Evolutionary conservation across 257 asterid genomes (phyloP).

Genomic region (Avicennia marina): DNA sequence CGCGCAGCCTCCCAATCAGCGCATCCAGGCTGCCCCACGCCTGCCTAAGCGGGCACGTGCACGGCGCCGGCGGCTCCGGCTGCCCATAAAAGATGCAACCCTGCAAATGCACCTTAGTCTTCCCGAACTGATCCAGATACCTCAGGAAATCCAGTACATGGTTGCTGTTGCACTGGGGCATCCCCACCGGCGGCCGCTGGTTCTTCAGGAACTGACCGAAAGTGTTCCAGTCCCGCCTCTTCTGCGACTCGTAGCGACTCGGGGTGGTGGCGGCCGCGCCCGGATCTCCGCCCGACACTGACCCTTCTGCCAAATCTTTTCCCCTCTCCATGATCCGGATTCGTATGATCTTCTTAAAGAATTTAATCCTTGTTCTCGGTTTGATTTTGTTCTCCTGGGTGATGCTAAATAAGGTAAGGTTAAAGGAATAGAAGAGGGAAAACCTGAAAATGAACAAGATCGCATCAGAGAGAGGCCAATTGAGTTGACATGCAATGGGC

Average conservation of each 20-base stretch:
- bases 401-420: slow-evolving; percentile 27
- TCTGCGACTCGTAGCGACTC: slow-evolving; percentile 53
- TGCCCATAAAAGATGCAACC: slow-evolving; percentile 60
- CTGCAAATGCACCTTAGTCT: slow-evolving; percentile 54
- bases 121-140: slow-evolving; percentile 54
- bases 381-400: not conserved
- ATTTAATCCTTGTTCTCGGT: too few species aligned
- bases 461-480: slow-evolving; percentile 31
- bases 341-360: not conserved
- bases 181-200: slow-evolving; percentile 46
- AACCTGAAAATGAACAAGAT: slow-evolving; percentile 21
- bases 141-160: slow-evolving; percentile 49
- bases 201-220: slow-evolving; percentile 53
- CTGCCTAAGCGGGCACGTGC: slow-evolving; percentile 53
- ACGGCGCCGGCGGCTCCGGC: slow-evolving; percentile 58
- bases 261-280: too few species aligned
- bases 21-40: slow-evolving; percentile 68
- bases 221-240: slow-evolving; percentile 59
- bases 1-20: slow-evolving; percentile 50
- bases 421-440: slow-evolving; percentile 26
- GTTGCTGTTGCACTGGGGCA: slow-evolving; percentile 45
- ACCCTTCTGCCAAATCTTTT: slow-evolving; percentile 39
- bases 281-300: slow-evolving; percentile 25
- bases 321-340: too few species aligned
- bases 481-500: slow-evolving; percentile 60